Evolutionary conservation across 192 early-diverging fungal species (phyloP).

Genomic region (Backusella morwellensis): DNA sequence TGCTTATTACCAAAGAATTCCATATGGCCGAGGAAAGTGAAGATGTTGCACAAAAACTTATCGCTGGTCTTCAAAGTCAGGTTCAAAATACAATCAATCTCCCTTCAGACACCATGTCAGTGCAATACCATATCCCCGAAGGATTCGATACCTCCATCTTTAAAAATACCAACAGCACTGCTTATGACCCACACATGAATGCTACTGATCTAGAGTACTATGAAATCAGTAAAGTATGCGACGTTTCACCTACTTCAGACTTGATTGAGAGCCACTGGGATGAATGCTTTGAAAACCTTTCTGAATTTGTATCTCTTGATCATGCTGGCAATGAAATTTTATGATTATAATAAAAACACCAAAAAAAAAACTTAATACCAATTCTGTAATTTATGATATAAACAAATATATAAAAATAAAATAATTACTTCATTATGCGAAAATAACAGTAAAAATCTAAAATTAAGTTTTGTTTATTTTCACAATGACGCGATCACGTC

Average conservation of each 20-base stretch:
- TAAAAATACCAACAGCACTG: background rate
- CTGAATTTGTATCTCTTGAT: constrained; percentile 4
- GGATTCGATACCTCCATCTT: background rate
- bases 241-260: background rate
- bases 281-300: background rate
- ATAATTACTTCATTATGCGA: constrained; percentile 2
- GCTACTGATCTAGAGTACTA: background rate
- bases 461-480: background rate
- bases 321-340: constrained; percentile 3
- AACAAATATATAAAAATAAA: background rate
- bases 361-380: background rate
- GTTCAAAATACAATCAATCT: background rate
- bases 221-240: background rate
- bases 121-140: background rate
- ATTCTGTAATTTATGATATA: background rate
- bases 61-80: constrained; percentile 5
- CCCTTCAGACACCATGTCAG: background rate
- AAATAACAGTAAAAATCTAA: background rate
- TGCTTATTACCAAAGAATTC: background rate
- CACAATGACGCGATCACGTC: background rate
- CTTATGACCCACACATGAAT: constrained; percentile 1
- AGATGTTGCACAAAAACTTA: constrained; percentile 3
- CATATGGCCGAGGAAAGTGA: background rate
- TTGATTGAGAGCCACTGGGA: background rate
- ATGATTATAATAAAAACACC: background rate